Evolutionary conservation across 768 basidiomycete species (phyloP).

Genomic region (Kwoniella pini): DNA sequence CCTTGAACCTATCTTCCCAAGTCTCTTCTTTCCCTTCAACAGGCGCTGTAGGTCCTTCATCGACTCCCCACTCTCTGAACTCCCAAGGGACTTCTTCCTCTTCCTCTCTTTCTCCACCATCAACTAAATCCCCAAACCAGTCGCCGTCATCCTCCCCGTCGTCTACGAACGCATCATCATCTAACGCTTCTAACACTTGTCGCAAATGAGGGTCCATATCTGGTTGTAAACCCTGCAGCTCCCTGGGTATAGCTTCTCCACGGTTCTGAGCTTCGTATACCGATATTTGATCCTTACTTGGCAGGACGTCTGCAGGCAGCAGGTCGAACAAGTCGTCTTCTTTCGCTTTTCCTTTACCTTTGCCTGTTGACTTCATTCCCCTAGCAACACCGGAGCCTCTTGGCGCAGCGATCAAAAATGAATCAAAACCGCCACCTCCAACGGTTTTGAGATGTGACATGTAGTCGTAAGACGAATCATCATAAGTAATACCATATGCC

Average conservation of each 20-base stretch:
- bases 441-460: conserved; percentile 90
- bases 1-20: conserved; percentile 80
- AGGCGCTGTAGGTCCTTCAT: conserved; percentile 13
- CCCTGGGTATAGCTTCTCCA: conserved; percentile 74
- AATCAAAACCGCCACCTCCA: conserved; percentile 67
- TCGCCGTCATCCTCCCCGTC: conserved; percentile 45
- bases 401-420: conserved; percentile 40
- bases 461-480: conserved; percentile 96
- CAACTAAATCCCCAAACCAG: conserved; percentile 43
- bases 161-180: conserved; percentile 87
- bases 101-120: conserved; percentile 44
- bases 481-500: conserved; percentile 86
- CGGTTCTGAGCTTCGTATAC: conserved; percentile 56
- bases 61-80: conserved; percentile 48
- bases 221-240: conserved; percentile 84
- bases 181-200: conserved; percentile 88
- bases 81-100: conserved; percentile 37
- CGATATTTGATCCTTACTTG: conserved; percentile 70
- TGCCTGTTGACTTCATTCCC: conserved; percentile 52
- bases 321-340: conserved; percentile 51
- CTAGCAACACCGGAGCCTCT: conserved; percentile 38
- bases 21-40: conserved; percentile 55
- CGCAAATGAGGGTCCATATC: conserved; percentile 95
- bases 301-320: conserved; percentile 39
- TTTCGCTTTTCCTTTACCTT: conserved; percentile 55